These are phyloP conservation scores for Mycena rebaudengoi DNA, from an alignment of 768 basidiomycete species.

Conservation along the genomic window DNA sequence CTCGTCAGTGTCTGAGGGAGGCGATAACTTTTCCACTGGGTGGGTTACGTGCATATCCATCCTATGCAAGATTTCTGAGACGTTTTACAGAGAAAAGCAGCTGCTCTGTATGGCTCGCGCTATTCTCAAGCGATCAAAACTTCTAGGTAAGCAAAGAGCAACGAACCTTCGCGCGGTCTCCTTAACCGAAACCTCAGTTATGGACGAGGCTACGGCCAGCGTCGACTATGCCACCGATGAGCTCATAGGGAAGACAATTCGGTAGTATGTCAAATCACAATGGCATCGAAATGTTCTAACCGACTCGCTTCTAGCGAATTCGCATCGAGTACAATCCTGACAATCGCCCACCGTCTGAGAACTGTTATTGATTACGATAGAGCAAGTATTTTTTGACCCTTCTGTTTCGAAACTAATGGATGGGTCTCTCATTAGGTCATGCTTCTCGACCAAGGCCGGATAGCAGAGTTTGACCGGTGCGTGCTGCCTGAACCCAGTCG, in stretches of 20 bases:
- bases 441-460: conserved; percentile 79
- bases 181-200: not conserved
- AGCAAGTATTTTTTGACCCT: conserved; percentile 53
- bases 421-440: conserved; percentile 59
- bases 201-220: not conserved
- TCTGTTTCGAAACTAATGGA: not conserved
- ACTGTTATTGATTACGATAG: conserved; percentile 87
- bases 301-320: conserved; percentile 75
- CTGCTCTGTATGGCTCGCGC: conserved; percentile 89
- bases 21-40: conserved; percentile 91
- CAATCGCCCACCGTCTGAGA: conserved; percentile 81
- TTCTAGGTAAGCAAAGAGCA: conserved; percentile 58
- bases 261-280: conserved; percentile 59
- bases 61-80: not conserved
- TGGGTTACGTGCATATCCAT: conserved; percentile 36
- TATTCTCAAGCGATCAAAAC: conserved; percentile 77
- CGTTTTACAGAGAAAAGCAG: conserved; percentile 67
- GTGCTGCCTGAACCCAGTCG: conserved; percentile 23
- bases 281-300: no score
- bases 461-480: conserved; percentile 76
- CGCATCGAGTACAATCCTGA: conserved; percentile 80
- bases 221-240: conserved; percentile 67
- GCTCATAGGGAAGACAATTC: conserved; percentile 81
- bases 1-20: conserved; percentile 79
- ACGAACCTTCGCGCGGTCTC: not conserved